A percentile compares a stretch with the other conserved stretches of the same genome.
Conservation (phyloP, 2,329 filamentous ascomycete species). For the Mycosphaerella arachidis region DNA sequence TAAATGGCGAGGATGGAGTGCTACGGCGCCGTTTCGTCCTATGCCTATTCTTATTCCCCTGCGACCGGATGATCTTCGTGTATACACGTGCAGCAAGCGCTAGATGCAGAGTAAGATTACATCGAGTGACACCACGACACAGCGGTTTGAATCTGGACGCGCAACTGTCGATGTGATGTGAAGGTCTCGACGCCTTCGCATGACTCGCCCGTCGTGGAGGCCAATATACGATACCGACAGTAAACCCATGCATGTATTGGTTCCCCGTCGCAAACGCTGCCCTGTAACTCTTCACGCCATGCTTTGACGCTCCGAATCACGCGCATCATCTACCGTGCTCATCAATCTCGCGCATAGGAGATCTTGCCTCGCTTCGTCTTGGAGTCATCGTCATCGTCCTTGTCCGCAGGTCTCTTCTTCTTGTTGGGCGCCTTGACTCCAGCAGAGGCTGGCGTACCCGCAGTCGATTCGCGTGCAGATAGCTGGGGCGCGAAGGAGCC, state of each 20-base stretch:
- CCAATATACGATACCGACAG: no score
- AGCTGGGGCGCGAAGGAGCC: slow-evolving; percentile 42
- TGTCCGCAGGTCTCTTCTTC: slow-evolving; percentile 43
- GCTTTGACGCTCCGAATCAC: slow-evolving; percentile 16
- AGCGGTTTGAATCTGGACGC: neutral
- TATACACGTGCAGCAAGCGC: neutral
- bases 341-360: slow-evolving; percentile 45
- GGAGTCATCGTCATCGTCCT: slow-evolving; percentile 45
- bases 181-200: no score
- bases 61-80: neutral
- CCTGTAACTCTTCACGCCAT: slow-evolving; percentile 10
- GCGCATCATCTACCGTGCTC: slow-evolving; percentile 8
- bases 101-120: neutral
- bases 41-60: no score
- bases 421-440: slow-evolving; percentile 37
- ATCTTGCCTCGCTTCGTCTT: slow-evolving; percentile 49
- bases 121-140: neutral
- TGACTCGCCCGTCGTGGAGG: neutral
- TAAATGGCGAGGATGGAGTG: neutral
- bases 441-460: slow-evolving; percentile 37
- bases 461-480: slow-evolving; percentile 40
- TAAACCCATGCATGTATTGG: no score
- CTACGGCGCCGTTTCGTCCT: no score
- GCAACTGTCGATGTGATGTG: neutral
- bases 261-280: neutral